Conservation (phyloP, 768 basidiomycete genomes). For the Boletellus ananiceps region DNA sequence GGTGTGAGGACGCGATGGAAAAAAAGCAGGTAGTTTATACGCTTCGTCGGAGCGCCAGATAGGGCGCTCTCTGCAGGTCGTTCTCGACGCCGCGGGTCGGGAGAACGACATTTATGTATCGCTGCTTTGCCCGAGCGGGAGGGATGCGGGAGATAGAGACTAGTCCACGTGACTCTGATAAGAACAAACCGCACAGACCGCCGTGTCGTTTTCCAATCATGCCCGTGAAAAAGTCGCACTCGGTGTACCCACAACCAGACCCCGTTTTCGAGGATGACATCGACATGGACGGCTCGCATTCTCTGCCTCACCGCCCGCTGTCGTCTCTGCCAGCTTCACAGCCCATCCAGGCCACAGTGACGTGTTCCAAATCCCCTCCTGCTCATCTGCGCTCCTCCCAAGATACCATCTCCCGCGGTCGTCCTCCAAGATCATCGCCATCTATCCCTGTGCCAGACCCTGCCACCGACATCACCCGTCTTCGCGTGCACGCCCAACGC, state of each 20-base stretch:
- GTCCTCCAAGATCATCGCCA: constrained; percentile 6
- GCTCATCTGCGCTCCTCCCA: constrained; percentile 19
- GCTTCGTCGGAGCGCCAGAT: background rate
- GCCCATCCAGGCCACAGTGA: constrained; percentile 14
- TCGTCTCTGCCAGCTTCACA: constrained; percentile 5
- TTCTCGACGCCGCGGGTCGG: no score
- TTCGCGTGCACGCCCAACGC: constrained; percentile 66
- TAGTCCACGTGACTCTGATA: background rate
- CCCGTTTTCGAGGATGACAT: constrained; percentile 34
- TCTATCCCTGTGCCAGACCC: constrained; percentile 42
- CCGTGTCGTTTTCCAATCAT: constrained; percentile 19
- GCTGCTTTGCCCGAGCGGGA: background rate
- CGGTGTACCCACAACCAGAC: constrained; percentile 18
- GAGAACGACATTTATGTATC: no score
- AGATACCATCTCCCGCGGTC: constrained; percentile 6
- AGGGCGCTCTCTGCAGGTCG: no score
- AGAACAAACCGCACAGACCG: constrained; percentile 12
- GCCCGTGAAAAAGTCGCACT: constrained; percentile 19
- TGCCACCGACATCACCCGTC: constrained; percentile 66
- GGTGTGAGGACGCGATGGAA: no score
- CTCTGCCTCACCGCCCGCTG: background rate
- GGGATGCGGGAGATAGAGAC: no score
- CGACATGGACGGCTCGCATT: constrained; percentile 25
- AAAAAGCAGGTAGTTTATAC: background rate
- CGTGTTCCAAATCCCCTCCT: constrained; percentile 7